Base-by-base conservation (phyloP, 2,329 filamentous ascomycete species). In the Claviceps citrina region DNA sequence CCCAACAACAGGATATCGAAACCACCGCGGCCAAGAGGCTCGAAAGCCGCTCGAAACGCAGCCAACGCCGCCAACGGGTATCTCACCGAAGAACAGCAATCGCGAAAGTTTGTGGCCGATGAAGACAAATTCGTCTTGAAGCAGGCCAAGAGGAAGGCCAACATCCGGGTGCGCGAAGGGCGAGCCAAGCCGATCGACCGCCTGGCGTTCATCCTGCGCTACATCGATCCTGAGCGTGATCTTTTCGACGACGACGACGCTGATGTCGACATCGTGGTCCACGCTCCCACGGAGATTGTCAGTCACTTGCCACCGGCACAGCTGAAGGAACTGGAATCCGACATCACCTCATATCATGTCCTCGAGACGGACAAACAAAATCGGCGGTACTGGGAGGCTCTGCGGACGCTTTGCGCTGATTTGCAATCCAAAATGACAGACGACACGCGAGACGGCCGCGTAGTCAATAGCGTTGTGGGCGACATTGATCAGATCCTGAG, bases 111-210 rank as follows among this genome's bases (percentile, higher is more conserved):
- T 70, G 84, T 96, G 16, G 84, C 89, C 39, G 84, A 93, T 51
- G 91, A 98, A 60, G 91, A 98, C 64, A 79, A 81, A 47, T 98
- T 98, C 54, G 91, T 96, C 42, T 67, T 98, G 54, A 87, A 86
- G 61, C 91, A 98, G 63, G 82, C 89, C 35, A 98, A 96, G 70
- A 96, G 93, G 67, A 96, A 95, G 67, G 89, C 91, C 31, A 84
- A 87, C 48, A 93, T 98, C 50, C 81, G 91, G 31, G 86, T 96
- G 34, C 84, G 86, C 50, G 87, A 93, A 59, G 82, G 83, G 9
- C 77, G 93, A 49, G 87, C 89, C 41, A 87, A 85, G 55, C 83
- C 89, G 8, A 89, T 96, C 53, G 91, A 98, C 63, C 87, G 84
- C 69, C 73, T 98, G 34, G 85, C 87, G 1, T 91, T 96, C 53